Evolutionary conservation across 768 basidiomycete genomes (phyloP), one percentile per base, ranked within the genome.

Genomic region (Podaxis sp.): DNA sequence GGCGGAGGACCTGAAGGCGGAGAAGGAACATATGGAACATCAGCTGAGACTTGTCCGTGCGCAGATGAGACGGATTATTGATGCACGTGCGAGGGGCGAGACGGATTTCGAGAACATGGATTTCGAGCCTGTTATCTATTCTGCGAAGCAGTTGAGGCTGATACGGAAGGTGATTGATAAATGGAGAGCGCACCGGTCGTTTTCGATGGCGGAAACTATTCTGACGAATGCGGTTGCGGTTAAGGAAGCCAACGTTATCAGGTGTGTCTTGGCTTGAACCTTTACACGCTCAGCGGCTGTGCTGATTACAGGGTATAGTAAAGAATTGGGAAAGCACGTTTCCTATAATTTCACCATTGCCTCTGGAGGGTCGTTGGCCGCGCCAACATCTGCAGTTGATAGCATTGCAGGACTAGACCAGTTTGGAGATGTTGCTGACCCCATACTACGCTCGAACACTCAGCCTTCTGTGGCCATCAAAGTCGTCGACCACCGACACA

Each of bases 211-310:
- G 1, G 95, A 98, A 74, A 78, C 82, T 28, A 86, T 95, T 23
- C 76, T 98, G 55, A 87, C 89, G 5, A 89, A 84, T 69, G 95
- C 95, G 9, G 88, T 95, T 1, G 71, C 88, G 58, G 78, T 98
- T 42, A 95, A 97, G 73, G 97, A 99, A 74, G 96, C 94, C 4
- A 98, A 97, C 72, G 81, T 98, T 50, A 90, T 97, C 66, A 93
- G 91, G 90, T 89, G 63, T 48, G 81, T 50, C 50, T 61, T 61
- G 46, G 14, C 32, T 28, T 23, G 16, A 3, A 21, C 0, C 28
- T 59, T 61, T 53, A 42, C 69, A 9, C 16, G 28, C 16, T 32
- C 7, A 32, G 21, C 40, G 37, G 9, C 35, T 61, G 36, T 38
- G 38, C 37, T 46, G n/a, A 36, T 7, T 36, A 16, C 9, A 16